Evolutionary conservation across 306 rosid species (phyloP).

Genomic region (Ceratonia siliqua): DNA sequence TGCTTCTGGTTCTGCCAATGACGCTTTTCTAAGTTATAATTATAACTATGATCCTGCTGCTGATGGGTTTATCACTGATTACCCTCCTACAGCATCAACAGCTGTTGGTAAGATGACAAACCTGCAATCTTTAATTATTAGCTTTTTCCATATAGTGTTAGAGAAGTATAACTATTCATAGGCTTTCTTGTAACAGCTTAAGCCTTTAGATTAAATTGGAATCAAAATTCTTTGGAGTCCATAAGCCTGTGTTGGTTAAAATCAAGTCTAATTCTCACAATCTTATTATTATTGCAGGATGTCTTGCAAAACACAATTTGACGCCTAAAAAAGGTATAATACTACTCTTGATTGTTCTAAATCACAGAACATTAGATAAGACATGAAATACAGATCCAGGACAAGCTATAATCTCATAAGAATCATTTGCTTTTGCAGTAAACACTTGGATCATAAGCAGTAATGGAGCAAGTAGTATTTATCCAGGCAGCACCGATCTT

Average conservation of each 20-base stretch:
- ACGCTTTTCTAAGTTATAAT: conserved; percentile 47
- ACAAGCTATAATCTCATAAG: not conserved
- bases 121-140: not conserved
- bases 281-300: conserved; percentile 50
- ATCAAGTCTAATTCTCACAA: conserved; percentile 11
- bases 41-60: conserved; percentile 69
- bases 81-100: conserved; percentile 68
- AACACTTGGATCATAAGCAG: conserved; percentile 61
- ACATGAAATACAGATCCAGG: not conserved
- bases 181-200: too few species aligned
- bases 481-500: conserved; percentile 80
- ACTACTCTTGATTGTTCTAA: not conserved
- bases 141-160: not conserved
- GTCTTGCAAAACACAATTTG: conserved; percentile 60
- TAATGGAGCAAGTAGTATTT: conserved; percentile 81
- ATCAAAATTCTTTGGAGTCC: not conserved
- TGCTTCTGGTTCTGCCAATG: conserved; percentile 88
- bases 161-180: too few species aligned
- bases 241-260: not conserved
- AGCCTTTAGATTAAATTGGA: too few species aligned
- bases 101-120: conserved; percentile 66
- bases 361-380: not conserved
- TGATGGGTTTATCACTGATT: conserved; percentile 85
- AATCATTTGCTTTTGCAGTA: conserved; percentile 43
- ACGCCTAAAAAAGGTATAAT: conserved; percentile 52